These are phyloP conservation scores for Helminthosporium solani DNA, from an alignment of 2,329 filamentous ascomycete genomes.

Conservation along the genomic window DNA sequence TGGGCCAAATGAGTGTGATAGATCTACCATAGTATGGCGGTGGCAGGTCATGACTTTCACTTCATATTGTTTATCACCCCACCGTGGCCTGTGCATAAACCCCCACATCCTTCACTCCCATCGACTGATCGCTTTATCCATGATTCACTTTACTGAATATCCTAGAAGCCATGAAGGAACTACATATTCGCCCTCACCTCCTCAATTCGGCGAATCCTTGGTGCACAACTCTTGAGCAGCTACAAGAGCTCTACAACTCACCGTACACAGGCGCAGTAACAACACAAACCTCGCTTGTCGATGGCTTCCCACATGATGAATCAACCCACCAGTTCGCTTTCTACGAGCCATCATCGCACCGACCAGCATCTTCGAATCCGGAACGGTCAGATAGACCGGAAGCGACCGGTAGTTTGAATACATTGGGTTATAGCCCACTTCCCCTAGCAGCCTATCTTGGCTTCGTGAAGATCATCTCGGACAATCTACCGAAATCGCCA, in stretches of 20 bases:
- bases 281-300: conserved; percentile 66
- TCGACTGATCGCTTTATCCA: background rate
- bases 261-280: conserved; percentile 71
- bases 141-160: background rate
- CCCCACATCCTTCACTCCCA: background rate
- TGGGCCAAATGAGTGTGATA: too few relatives aligned
- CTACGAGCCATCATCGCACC: conserved; percentile 54
- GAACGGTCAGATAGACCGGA: conserved; percentile 22
- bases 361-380: conserved; percentile 19
- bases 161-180: conserved; percentile 25
- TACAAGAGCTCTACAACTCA: conserved; percentile 61
- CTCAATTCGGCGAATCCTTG: conserved; percentile 76
- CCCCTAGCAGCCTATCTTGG: conserved; percentile 60
- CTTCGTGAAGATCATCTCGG: conserved; percentile 54
- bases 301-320: conserved; percentile 64
- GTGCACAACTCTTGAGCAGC: conserved; percentile 66
- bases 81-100: background rate
- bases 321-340: conserved; percentile 65
- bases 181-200: conserved; percentile 63
- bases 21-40: too few relatives aligned
- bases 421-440: conserved; percentile 70
- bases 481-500: conserved; percentile 14
- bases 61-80: background rate
- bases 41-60: too few relatives aligned
- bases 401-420: conserved; percentile 58